These are phyloP conservation scores for Solanum chmielewskii DNA, from an alignment of 257 asterid species.

Conservation along the genomic window DNA sequence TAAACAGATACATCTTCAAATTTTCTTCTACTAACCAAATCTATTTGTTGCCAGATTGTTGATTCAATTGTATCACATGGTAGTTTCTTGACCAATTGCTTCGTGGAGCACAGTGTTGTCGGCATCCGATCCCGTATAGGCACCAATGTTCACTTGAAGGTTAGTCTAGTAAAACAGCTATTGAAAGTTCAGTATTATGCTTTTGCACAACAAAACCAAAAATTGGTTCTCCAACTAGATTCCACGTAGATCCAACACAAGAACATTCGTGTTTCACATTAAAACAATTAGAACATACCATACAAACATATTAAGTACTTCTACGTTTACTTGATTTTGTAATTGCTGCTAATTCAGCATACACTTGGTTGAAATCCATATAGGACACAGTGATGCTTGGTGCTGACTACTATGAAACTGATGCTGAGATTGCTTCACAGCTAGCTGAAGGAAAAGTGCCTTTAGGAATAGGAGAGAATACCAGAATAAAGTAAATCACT, in stretches of 20 bases:
- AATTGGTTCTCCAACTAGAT: neutral
- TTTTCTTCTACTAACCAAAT: neutral
- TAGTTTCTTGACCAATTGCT: constrained; percentile 70
- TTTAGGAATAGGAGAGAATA: constrained; percentile 83
- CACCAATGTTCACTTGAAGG: constrained; percentile 69
- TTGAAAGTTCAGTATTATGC: neutral
- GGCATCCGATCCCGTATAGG: constrained; percentile 89
- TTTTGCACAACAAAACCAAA: neutral
- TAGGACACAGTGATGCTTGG: constrained; percentile 98
- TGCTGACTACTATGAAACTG: constrained; percentile 90
- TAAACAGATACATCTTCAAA: neutral
- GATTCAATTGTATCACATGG: constrained; percentile 89
- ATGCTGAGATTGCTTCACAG: constrained; percentile 50
- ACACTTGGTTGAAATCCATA: neutral
- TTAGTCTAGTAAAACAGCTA: constrained; percentile 2
- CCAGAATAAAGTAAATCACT: constrained; percentile 62
- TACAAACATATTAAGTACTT: neutral
- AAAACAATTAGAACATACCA: neutral
- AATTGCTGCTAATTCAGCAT: neutral
- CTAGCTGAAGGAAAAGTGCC: constrained; percentile 84
- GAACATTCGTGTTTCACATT: neutral
- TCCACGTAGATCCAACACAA: neutral
- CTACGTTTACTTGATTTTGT: neutral
- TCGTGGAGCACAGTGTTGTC: constrained; percentile 80
- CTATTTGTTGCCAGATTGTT: constrained; percentile 47